Percentiles rank a stretch among this genome's conserved stretches.
phyloP scores from a whole-genome alignment of 2,329 filamentous ascomycete genomes.

The Diplocarpon rosae region DNA sequence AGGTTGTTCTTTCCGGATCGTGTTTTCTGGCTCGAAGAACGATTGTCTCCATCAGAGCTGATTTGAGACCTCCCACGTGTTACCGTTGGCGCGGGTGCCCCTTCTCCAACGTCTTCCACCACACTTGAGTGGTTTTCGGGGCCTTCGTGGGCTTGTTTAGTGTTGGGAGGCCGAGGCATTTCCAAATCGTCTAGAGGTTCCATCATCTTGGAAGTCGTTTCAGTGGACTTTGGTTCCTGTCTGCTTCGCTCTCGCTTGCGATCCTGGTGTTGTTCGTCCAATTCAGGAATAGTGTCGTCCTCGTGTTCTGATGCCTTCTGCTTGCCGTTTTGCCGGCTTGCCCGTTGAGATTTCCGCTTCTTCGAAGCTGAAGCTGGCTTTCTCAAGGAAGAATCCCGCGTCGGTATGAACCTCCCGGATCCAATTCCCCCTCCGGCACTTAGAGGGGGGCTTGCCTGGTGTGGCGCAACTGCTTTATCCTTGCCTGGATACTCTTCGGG shows the following conservation, averaged over 20 bases:
- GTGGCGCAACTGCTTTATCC: slow-evolving; percentile 6
- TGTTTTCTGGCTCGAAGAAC: slow-evolving; percentile 26
- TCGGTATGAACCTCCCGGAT: slow-evolving; percentile 43
- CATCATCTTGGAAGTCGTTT: slow-evolving; percentile 24
- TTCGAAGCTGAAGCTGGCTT: slow-evolving; percentile 43
- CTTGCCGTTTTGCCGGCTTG: slow-evolving; percentile 35
- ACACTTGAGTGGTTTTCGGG: slow-evolving; percentile 9
- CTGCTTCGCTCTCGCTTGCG: slow-evolving; percentile 16
- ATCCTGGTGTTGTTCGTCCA: slow-evolving; percentile 16
- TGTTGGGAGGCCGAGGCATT: slow-evolving; percentile 23
- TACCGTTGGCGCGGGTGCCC: slow-evolving; percentile 59
- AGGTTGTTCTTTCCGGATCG: slow-evolving; percentile 40
- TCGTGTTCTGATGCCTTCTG: slow-evolving; percentile 28
- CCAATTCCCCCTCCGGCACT: slow-evolving; percentile 21
- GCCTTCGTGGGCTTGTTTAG: slow-evolving; percentile 17
- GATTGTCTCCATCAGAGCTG: slow-evolving; percentile 31
- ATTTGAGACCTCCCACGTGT: slow-evolving; percentile 43
- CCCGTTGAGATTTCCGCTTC: slow-evolving; percentile 40
- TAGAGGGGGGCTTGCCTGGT: slow-evolving; percentile 7
- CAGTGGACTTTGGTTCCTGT: slow-evolving; percentile 18
- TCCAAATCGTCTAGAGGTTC: slow-evolving; percentile 24
- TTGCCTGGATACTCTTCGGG: slow-evolving; percentile 21
- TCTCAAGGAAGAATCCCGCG: slow-evolving; percentile 56
- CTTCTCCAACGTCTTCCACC: slow-evolving; percentile 38
- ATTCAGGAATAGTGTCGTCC: slow-evolving; percentile 16